Evolutionary conservation across 2,329 filamentous ascomycete genomes (phyloP).

Genomic region (Colletotrichum cuscutae): DNA sequence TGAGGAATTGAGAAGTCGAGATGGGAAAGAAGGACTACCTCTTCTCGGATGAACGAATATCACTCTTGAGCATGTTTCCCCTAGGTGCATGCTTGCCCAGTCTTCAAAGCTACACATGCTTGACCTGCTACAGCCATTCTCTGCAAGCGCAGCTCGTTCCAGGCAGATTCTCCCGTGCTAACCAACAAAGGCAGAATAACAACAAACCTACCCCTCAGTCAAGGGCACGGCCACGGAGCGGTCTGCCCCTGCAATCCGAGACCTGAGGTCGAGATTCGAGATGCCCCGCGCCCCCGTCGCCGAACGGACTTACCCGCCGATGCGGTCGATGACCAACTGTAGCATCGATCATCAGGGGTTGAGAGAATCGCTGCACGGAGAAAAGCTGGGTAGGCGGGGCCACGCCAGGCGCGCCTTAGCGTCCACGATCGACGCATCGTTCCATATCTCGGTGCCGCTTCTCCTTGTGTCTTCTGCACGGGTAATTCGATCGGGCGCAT

Average conservation of each 20-base stretch:
- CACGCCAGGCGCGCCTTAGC: constrained; percentile 27
- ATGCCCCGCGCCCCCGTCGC: not conserved
- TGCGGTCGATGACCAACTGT: constrained; percentile 31
- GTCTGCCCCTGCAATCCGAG: constrained; percentile 10
- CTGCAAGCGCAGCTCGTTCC: not conserved
- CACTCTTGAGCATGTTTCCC: not conserved
- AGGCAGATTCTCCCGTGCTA: not conserved
- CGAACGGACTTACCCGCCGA: constrained; percentile 21
- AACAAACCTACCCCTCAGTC: constrained; percentile 21
- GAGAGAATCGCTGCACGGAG: constrained; percentile 17
- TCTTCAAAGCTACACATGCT: not conserved
- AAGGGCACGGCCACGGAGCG: constrained; percentile 11
- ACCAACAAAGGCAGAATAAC: not conserved
- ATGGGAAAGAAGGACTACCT: not conserved
- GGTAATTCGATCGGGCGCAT: constrained; percentile 5
- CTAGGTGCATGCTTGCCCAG: not conserved
- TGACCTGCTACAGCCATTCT: not conserved
- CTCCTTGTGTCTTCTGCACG: not conserved
- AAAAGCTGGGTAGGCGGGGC: constrained; percentile 26
- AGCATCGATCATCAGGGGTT: constrained; percentile 36
- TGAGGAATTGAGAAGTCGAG: not conserved
- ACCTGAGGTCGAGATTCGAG: not conserved
- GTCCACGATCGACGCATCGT: constrained; percentile 25
- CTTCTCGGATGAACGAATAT: not conserved
- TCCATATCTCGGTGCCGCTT: constrained; percentile 4